These are phyloP conservation scores for Skeletonema grethae DNA, from an alignment of 108 stramenopile species.

Conservation along the genomic window DNA sequence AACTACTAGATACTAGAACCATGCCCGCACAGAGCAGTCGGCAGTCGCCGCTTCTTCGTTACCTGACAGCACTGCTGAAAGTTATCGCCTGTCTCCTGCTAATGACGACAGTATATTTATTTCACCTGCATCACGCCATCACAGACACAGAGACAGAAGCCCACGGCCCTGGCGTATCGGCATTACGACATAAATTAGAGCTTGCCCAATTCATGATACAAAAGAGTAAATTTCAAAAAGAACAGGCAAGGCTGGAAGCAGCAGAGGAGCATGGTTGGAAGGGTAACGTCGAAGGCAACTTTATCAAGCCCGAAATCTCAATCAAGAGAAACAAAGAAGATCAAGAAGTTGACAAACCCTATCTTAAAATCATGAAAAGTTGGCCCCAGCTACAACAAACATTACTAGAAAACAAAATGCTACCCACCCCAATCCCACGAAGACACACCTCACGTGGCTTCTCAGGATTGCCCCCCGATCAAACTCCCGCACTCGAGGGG, in stretches of 20 bases:
- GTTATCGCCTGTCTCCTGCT: neutral
- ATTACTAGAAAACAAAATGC: constrained; percentile 24
- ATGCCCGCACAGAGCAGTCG: neutral
- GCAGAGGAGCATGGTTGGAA: constrained; percentile 22
- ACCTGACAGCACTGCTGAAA: neutral
- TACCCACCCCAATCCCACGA: constrained; percentile 31
- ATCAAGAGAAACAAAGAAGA: too few relatives aligned
- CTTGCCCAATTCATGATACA: constrained; percentile 31
- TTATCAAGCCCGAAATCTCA: constrained; percentile 13
- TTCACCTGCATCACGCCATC: neutral
- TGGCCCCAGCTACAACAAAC: constrained; percentile 28
- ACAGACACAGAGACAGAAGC: constrained; percentile 10
- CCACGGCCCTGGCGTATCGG: constrained; percentile 23
- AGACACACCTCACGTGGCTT: constrained; percentile 61
- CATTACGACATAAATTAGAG: constrained; percentile 41
- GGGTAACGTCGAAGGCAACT: constrained; percentile 32
- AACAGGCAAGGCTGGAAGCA: constrained; percentile 24
- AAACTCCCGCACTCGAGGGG: constrained; percentile 65
- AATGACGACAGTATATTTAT: neutral
- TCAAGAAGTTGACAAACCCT: neutral
- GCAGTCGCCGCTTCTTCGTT: neutral
- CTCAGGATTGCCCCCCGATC: constrained; percentile 56
- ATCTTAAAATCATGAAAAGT: neutral
- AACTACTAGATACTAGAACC: neutral
- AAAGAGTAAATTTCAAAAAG: constrained; percentile 16